Conservation (phyloP, 352 stramenopile species). For the Globisporangium camurandrum region DNA sequence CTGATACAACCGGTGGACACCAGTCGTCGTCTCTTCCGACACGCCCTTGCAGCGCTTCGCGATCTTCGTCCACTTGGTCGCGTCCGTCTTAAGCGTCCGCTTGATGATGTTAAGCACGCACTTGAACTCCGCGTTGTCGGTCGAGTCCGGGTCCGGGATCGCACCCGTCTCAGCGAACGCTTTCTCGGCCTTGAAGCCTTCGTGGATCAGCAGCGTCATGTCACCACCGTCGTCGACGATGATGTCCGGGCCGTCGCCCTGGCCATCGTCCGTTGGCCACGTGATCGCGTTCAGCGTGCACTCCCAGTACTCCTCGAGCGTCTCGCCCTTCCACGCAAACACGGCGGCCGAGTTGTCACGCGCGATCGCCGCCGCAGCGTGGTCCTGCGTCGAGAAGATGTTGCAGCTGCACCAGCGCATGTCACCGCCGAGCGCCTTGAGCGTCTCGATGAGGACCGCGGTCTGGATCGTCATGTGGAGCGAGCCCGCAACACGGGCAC, state of each 20-base stretch:
- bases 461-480: constrained; percentile 99
- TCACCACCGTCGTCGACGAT: constrained; percentile 99
- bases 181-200: constrained; percentile 97
- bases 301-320: constrained; percentile 98
- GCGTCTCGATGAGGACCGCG: constrained; percentile 97
- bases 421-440: constrained; percentile 94
- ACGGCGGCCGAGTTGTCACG: constrained; percentile 93
- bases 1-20: constrained; percentile 97
- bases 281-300: constrained; percentile 98
- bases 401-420: constrained; percentile 99
- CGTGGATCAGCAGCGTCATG: constrained; percentile 98
- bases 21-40: constrained; percentile 98
- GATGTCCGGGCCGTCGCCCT: constrained; percentile 95
- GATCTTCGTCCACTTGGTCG: constrained; percentile 97
- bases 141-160: constrained; percentile 91
- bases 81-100: constrained; percentile 91
- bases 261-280: constrained; percentile 94
- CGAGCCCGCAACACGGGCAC: constrained; percentile 92
- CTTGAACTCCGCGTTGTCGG: constrained; percentile 98
- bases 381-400: constrained; percentile 99
- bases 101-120: constrained; percentile 97
- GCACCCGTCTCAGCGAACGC: constrained; percentile 91
- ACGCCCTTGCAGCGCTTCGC: constrained; percentile 93
- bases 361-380: constrained; percentile 95
- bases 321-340: constrained; percentile 99